phyloP scores from a whole-genome alignment of 176 grass and related monocot genomes.

The Saccharum spontaneum region DNA sequence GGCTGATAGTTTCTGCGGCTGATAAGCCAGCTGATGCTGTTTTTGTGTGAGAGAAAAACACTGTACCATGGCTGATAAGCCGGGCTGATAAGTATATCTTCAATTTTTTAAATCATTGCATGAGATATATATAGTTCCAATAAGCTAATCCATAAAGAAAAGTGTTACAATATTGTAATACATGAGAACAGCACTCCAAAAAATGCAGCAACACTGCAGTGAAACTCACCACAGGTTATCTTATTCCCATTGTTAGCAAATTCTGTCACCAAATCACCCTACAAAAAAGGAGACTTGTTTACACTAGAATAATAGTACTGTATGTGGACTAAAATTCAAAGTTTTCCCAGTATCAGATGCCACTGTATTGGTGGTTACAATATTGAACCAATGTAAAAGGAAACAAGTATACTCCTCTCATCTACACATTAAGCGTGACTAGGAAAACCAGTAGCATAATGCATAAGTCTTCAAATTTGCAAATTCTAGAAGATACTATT shows the following conservation, averaged over 20 bases:
- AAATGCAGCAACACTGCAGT: neutral
- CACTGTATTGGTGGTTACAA: slow-evolving; percentile 5
- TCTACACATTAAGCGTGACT: neutral
- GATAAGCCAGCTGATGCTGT: too few species aligned
- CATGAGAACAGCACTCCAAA: slow-evolving; percentile 3
- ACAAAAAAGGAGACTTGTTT: slow-evolving; percentile 22
- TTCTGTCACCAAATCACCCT: slow-evolving; percentile 86
- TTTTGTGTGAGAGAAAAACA: too few species aligned
- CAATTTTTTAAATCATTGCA: neutral
- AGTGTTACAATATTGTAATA: slow-evolving; percentile 14
- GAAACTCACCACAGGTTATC: slow-evolving; percentile 81
- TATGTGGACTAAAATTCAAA: slow-evolving; percentile 9
- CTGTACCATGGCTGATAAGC: too few species aligned
- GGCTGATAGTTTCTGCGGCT: too few species aligned
- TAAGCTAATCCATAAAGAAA: neutral
- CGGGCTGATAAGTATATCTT: neutral
- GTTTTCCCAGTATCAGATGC: neutral
- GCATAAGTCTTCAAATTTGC: neutral
- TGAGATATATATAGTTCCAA: neutral
- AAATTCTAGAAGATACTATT: slow-evolving; percentile 23
- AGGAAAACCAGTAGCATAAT: neutral
- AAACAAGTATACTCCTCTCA: slow-evolving; percentile 1
- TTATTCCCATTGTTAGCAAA: slow-evolving; percentile 73
- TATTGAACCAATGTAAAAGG: slow-evolving; percentile 1
- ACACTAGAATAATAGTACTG: neutral